Evolutionary conservation across 2,329 filamentous ascomycete species (phyloP), one percentile per base, ranked within the genome.

Genomic region (Penicillium glabrum): DNA sequence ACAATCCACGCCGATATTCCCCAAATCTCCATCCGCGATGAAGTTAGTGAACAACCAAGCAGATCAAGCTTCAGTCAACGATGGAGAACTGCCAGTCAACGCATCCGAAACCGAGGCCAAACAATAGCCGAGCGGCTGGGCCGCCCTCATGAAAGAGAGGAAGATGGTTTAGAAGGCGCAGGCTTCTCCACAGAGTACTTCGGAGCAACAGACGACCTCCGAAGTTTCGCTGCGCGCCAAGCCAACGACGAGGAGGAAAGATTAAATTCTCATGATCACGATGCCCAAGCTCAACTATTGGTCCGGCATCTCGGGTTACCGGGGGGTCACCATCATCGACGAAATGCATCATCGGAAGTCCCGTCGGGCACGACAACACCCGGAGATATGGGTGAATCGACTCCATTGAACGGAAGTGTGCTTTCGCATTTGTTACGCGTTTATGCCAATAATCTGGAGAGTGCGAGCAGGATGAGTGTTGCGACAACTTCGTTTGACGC

Each of bases 391-490:
- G 59, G 58, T n/a, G 56, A 53, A 21, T 57, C 61, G 1, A 61
- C 58, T 2, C 60, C 63, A 4, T 47, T 63, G 16, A 61, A 62
- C 55, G 66, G 65, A 14, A 89, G 90, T 35, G 83, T 93, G 35
- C 76, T 93, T 0, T 86, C 86, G 1, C 87, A 86, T 0, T 76
- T 93, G 0, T 76, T 93, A 45, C 89, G 86, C 69, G 79, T 90
- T 3, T 89, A 89, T 69, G 80, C 83, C 59, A 77, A 83, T 64
- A 78, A 80, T 66, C 62, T 69, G 54, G 69, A 65, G 24, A 70
- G 67, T 57, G 66, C 61, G 43, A 73, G 59, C 33, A 47, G 65
- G 8, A 64, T 64, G 57, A 66, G 62, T 44, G 51, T 61, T 26
- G 58, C 55, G 19, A 61, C 66, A 1, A 60, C 62, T 0, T 33